A percentile compares a stretch with the other conserved stretches of the same genome.
These are phyloP conservation scores for Cystobasidiaceae sp. DNA, from an alignment of 1,284 basidiomycete species.

Conservation along the genomic window DNA sequence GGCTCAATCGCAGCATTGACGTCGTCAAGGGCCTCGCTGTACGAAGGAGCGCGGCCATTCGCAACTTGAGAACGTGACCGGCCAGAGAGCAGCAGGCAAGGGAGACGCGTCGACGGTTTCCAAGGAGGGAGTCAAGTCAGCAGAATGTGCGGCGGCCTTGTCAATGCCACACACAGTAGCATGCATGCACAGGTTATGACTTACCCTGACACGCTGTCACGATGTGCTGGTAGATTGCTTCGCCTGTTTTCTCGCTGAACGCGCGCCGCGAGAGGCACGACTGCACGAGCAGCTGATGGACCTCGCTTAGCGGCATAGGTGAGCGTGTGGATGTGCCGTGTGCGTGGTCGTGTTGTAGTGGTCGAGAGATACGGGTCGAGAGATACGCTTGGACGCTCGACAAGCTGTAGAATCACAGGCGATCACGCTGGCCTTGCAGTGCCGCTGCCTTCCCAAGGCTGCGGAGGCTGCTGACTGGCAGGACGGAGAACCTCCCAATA, in stretches of 20 bases:
- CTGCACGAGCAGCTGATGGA: conserved; percentile 68
- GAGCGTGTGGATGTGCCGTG: background rate
- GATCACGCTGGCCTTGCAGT: too few relatives aligned
- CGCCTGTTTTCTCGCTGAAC: conserved; percentile 59
- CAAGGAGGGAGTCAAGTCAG: background rate
- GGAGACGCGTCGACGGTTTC: background rate
- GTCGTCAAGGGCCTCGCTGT: conserved; percentile 57
- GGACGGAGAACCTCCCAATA: too few relatives aligned
- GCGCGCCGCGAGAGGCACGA: conserved; percentile 64
- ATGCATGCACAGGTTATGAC: background rate
- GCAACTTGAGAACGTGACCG: background rate
- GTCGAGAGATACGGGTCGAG: too few relatives aligned
- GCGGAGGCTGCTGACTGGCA: too few relatives aligned
- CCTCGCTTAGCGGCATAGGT: conserved; percentile 23
- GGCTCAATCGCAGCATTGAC: conserved; percentile 61
- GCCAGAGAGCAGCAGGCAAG: background rate
- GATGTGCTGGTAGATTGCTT: conserved; percentile 55
- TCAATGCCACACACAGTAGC: background rate
- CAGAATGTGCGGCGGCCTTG: background rate
- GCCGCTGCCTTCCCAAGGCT: too few relatives aligned
- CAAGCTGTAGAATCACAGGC: too few relatives aligned
- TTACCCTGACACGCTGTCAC: conserved; percentile 30
- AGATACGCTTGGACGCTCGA: too few relatives aligned
- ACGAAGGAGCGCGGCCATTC: conserved; percentile 42
- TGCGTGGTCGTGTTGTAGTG: background rate